A percentile compares a stretch with the other conserved stretches of the same genome.
Evolutionary conservation across 2,329 filamentous ascomycete species (phyloP).

Genomic region (Aspergillus jensenii): DNA sequence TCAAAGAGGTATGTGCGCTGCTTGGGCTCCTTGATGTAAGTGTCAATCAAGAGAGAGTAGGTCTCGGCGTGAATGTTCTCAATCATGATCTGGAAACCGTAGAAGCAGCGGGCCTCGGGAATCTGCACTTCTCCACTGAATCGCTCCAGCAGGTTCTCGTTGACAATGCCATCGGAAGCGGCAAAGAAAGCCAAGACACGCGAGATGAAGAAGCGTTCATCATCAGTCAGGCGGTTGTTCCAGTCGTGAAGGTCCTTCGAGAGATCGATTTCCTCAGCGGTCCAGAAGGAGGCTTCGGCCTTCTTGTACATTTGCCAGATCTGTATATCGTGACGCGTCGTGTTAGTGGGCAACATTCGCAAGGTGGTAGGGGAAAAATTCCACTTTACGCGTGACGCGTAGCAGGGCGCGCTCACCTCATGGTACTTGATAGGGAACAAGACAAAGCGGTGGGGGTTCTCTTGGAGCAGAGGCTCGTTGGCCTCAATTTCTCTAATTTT

Average conservation of each 20-base stretch:
- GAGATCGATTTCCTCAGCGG: slow-evolving; percentile 97
- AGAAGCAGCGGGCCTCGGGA: slow-evolving; percentile 98
- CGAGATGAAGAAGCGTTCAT: slow-evolving; percentile 97
- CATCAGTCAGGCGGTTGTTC: slow-evolving; percentile 95
- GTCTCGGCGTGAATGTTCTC: slow-evolving; percentile 99
- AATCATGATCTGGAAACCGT: slow-evolving; percentile 99
- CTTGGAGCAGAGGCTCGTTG: slow-evolving; percentile 87
- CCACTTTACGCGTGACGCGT: slow-evolving; percentile 70
- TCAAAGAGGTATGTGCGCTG: slow-evolving; percentile 96
- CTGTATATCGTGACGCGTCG: slow-evolving; percentile 55
- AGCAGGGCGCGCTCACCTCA: slow-evolving; percentile 70
- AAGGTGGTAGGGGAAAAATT: slow-evolving; percentile 11
- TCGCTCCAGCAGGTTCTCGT: slow-evolving; percentile 97
- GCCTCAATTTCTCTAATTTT: slow-evolving; percentile 68
- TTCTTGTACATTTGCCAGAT: slow-evolving; percentile 99
- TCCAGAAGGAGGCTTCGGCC: slow-evolving; percentile 99
- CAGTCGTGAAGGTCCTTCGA: slow-evolving; percentile 99
- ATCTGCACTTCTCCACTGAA: slow-evolving; percentile 97
- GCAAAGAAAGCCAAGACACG: slow-evolving; percentile 99
- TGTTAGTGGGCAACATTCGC: slow-evolving; percentile 38
- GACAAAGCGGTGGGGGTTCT: slow-evolving; percentile 95
- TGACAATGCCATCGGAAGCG: slow-evolving; percentile 97
- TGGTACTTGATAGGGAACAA: slow-evolving; percentile 99
- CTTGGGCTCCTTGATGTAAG: slow-evolving; percentile 96
- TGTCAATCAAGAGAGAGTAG: slow-evolving; percentile 98